phyloP scores from a whole-genome alignment of 768 basidiomycete species.

The Sistotremastrum niveocremeum region DNA sequence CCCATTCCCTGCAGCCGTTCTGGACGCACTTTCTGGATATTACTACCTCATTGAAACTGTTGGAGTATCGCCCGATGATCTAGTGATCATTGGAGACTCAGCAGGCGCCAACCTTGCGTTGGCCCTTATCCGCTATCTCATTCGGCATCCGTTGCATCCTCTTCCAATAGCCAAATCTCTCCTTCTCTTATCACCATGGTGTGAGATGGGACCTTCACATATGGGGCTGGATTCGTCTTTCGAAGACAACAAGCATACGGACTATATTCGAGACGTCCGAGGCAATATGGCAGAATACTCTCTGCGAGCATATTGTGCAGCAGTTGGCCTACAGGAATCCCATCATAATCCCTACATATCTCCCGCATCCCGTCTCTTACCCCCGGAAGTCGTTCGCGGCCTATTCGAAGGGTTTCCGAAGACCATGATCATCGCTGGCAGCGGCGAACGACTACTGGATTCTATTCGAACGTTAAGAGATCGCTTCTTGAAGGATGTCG shows the following conservation, averaged over 20 bases:
- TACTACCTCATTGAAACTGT: constrained; percentile 5
- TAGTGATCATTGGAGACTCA: constrained; percentile 10
- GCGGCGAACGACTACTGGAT: constrained; percentile 17
- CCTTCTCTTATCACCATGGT: constrained; percentile 10
- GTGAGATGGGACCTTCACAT: constrained; percentile 4
- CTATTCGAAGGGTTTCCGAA: constrained; percentile 15
- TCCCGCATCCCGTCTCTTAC: constrained; percentile 6
- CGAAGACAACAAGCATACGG: background rate
- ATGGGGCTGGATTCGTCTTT: background rate
- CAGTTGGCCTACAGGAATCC: too few relatives aligned
- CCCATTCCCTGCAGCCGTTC: constrained; percentile 9
- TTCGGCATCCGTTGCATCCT: constrained; percentile 3
- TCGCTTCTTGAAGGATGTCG: constrained; percentile 15
- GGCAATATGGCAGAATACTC: too few relatives aligned
- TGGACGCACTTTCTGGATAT: constrained; percentile 8
- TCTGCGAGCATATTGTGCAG: too few relatives aligned
- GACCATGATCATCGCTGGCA: constrained; percentile 16
- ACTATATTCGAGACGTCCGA: too few relatives aligned
- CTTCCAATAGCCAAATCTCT: constrained; percentile 5
- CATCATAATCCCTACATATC: constrained; percentile 9
- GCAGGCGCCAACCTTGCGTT: constrained; percentile 11
- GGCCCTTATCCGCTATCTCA: constrained; percentile 9
- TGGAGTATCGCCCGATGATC: constrained; percentile 7
- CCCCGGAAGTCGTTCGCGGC: background rate
- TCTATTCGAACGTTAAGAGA: constrained; percentile 12